These are phyloP conservation scores for Penicillium oxalicum DNA, from an alignment of 2,329 filamentous ascomycete species.

Conservation along the genomic window DNA sequence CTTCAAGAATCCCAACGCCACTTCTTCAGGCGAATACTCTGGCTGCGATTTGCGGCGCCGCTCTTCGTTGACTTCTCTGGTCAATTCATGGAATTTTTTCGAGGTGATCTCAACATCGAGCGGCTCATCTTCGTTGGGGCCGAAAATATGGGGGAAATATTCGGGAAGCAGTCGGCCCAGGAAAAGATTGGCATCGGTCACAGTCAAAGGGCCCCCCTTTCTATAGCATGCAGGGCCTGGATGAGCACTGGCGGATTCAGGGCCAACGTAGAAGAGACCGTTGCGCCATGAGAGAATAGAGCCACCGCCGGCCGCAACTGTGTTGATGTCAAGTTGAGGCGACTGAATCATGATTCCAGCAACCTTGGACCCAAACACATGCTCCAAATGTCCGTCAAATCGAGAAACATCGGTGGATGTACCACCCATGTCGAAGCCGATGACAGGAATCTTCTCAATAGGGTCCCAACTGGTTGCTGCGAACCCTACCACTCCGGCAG, in stretches of 20 bases:
- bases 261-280: conserved; percentile 84
- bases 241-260: conserved; percentile 85
- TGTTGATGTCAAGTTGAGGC: conserved; percentile 90
- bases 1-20: conserved; percentile 38
- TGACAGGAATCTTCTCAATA: conserved; percentile 74
- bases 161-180: conserved; percentile 80
- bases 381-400: conserved; percentile 82
- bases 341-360: conserved; percentile 92
- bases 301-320: conserved; percentile 77
- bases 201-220: conserved; percentile 82
- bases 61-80: conserved; percentile 72
- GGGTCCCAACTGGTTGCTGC: conserved; percentile 85
- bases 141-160: conserved; percentile 95
- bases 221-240: conserved; percentile 89
- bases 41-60: conserved; percentile 40
- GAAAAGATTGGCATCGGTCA: conserved; percentile 87
- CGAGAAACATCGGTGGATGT: conserved; percentile 85
- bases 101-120: conserved; percentile 71
- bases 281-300: conserved; percentile 74
- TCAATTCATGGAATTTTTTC: conserved; percentile 67
- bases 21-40: conserved; percentile 62
- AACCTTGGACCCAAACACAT: conserved; percentile 90
- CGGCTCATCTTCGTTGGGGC: conserved; percentile 77
- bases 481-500: conserved; percentile 91
- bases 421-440: conserved; percentile 94